A percentile compares a stretch with the other conserved stretches of the same genome.
Conservation (phyloP, 1,284 basidiomycete genomes). For the Sporisorium reilianum region DNA sequence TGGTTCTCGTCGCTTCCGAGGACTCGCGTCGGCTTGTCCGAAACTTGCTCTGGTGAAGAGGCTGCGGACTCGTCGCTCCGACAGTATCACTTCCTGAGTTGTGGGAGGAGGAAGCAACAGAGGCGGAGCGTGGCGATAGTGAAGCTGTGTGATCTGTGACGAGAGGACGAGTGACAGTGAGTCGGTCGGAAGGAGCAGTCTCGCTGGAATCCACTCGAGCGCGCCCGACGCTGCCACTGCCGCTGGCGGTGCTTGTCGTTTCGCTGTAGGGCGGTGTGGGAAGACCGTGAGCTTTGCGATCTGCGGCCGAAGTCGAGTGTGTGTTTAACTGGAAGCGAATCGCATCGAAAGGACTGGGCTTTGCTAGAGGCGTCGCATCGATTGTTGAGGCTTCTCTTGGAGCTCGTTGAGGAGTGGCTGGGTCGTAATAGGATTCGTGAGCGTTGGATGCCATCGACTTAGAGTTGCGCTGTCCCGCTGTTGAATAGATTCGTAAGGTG, state of each 20-base stretch:
- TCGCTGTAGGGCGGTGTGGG: constrained; percentile 52
- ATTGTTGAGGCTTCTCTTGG: neutral
- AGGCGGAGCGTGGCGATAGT: constrained; percentile 24
- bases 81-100: constrained; percentile 40
- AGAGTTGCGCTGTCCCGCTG: neutral
- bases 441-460: constrained; percentile 18
- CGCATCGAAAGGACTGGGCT: constrained; percentile 10
- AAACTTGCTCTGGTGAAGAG: constrained; percentile 17
- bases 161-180: neutral
- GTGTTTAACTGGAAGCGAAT: constrained; percentile 15
- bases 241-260: constrained; percentile 37
- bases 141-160: neutral
- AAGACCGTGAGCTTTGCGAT: constrained; percentile 13
- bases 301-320: constrained; percentile 2
- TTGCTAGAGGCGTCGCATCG: neutral
- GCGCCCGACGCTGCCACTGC: constrained; percentile 33
- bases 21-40: neutral
- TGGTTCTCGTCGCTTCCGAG: neutral
- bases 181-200: neutral
- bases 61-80: constrained; percentile 30
- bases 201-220: constrained; percentile 27
- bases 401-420: neutral
- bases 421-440: neutral
- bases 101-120: constrained; percentile 36
- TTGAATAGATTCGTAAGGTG: neutral